Conservation (phyloP, 306 rosid species). For the Cucurbita pepo region DNA sequence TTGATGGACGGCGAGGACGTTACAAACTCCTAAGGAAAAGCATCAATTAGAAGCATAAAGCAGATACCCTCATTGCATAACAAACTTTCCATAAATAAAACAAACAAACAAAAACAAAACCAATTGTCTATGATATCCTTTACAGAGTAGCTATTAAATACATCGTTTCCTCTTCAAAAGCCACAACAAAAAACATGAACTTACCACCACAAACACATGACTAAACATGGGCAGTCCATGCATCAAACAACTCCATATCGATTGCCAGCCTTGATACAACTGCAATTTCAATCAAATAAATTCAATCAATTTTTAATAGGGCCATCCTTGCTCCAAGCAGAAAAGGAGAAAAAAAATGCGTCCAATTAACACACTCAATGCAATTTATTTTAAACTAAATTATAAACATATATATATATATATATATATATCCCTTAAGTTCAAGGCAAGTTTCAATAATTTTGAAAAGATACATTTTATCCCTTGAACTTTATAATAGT, state of each 20-base stretch:
- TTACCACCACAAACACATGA: conserved; percentile 55
- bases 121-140: not conserved
- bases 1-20: too few species aligned
- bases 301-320: conserved; percentile 11
- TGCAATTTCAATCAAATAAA: conserved; percentile 24
- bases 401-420: too few species aligned
- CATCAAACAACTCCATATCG: conserved; percentile 56
- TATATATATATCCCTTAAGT: not conserved
- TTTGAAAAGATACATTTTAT: too few species aligned
- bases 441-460: not conserved
- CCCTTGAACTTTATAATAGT: not conserved
- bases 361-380: not conserved
- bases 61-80: not conserved
- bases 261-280: conserved; percentile 60
- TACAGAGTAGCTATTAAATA: not conserved
- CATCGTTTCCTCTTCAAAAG: not conserved
- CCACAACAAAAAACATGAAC: conserved; percentile 8
- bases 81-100: not conserved
- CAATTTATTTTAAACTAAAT: not conserved
- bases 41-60: not conserved
- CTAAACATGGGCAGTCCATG: conserved; percentile 75
- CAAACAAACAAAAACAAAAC: not conserved
- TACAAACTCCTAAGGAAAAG: not conserved
- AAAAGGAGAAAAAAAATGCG: not conserved
- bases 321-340: not conserved